These are phyloP conservation scores for Penicillium sp. DNA, from an alignment of 2,329 filamentous ascomycete species.

Conservation along the genomic window DNA sequence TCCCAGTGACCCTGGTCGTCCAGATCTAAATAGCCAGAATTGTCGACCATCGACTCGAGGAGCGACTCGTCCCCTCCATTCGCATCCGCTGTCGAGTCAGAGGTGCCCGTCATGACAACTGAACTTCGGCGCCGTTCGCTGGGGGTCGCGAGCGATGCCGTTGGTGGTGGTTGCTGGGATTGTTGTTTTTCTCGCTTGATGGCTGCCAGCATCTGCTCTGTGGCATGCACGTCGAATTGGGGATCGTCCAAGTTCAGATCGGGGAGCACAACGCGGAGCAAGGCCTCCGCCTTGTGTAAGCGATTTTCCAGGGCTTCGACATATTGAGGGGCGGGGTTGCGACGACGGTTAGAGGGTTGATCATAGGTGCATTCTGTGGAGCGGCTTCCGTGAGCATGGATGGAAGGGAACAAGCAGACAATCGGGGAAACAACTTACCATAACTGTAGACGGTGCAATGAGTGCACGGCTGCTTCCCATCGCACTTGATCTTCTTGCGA, in stretches of 20 bases:
- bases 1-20: slow-evolving; percentile 89
- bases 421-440: slow-evolving; percentile 50
- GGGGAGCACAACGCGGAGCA: slow-evolving; percentile 71
- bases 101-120: no score
- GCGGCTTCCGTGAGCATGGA: no score
- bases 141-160: no score
- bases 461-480: slow-evolving; percentile 79
- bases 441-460: slow-evolving; percentile 98
- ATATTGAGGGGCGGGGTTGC: slow-evolving; percentile 86
- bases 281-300: slow-evolving; percentile 69
- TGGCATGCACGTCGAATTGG: slow-evolving; percentile 65
- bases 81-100: no score
- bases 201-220: slow-evolving; percentile 56
- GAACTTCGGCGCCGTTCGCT: no score
- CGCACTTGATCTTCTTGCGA: slow-evolving; percentile 79
- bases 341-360: slow-evolving; percentile 80
- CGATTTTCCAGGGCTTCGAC: slow-evolving; percentile 79
- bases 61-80: slow-evolving; percentile 64
- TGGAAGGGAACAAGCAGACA: slow-evolving; percentile 10
- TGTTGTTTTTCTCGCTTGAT: slow-evolving; percentile 34
- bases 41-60: slow-evolving; percentile 87
- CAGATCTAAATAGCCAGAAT: slow-evolving; percentile 79
- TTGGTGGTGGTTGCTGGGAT: no score
- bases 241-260: slow-evolving; percentile 79
- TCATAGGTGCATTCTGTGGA: slow-evolving; percentile 97